A percentile compares a stretch with the other conserved stretches of the same genome.
These are phyloP conservation scores for Amanita jacksonii DNA, from an alignment of 768 basidiomycete species.

Conservation along the genomic window DNA sequence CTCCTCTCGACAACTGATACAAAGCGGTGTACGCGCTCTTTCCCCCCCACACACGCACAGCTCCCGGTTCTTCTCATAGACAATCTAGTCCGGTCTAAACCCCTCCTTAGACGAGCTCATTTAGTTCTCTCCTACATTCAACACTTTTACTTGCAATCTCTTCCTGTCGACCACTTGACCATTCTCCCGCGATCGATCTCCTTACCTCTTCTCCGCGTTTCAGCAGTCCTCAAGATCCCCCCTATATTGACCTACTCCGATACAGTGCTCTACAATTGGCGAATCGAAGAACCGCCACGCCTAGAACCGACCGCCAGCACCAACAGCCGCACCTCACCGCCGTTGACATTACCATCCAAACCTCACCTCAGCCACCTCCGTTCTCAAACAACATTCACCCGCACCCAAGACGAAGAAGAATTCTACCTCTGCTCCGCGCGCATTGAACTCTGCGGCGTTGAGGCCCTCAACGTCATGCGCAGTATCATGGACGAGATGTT, in stretches of 20 bases:
- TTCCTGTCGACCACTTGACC: slow-evolving; percentile 39
- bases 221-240: slow-evolving; percentile 65
- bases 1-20: too few relatives aligned
- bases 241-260: slow-evolving; percentile 91
- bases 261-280: slow-evolving; percentile 88
- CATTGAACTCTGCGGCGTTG: slow-evolving; percentile 84
- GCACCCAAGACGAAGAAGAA: slow-evolving; percentile 73
- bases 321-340: background rate
- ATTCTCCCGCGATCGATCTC: slow-evolving; percentile 68
- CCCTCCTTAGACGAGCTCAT: slow-evolving; percentile 64
- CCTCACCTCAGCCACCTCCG: slow-evolving; percentile 56
- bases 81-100: slow-evolving; percentile 39
- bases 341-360: background rate
- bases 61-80: slow-evolving; percentile 42
- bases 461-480: slow-evolving; percentile 80
- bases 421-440: slow-evolving; percentile 88
- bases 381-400: slow-evolving; percentile 67
- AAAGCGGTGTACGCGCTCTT: too few relatives aligned
- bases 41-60: slow-evolving; percentile 21
- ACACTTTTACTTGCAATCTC: slow-evolving; percentile 74
- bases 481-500: slow-evolving; percentile 87
- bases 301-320: too few relatives aligned
- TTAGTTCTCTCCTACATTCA: slow-evolving; percentile 67
- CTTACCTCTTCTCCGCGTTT: slow-evolving; percentile 69
- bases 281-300: too few relatives aligned